Evolutionary conservation across 2,329 filamentous ascomycete species (phyloP).

Genomic region (Exophiala aquamarina): DNA sequence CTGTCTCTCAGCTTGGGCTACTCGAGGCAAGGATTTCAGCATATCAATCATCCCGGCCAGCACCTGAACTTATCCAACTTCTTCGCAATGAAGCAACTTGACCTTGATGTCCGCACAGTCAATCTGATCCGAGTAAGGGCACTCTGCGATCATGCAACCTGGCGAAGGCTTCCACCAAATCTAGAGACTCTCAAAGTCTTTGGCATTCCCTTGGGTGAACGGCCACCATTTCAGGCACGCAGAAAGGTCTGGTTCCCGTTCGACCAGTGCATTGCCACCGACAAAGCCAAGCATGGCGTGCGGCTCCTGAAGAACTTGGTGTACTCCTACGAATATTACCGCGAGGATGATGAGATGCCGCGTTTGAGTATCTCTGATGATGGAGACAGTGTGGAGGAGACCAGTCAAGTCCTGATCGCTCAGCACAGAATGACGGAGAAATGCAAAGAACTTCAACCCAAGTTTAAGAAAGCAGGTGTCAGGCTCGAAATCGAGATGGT

Average conservation of each 20-base stretch:
- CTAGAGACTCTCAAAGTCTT: constrained; percentile 27
- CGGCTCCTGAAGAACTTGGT: constrained; percentile 23
- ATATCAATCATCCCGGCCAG: constrained; percentile 21
- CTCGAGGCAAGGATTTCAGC: constrained; percentile 15
- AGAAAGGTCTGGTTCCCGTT: constrained; percentile 24
- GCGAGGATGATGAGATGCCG: constrained; percentile 18
- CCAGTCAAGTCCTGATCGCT: constrained; percentile 18
- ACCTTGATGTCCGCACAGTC: constrained; percentile 23
- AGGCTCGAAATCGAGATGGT: constrained; percentile 23
- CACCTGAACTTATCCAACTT: constrained; percentile 24
- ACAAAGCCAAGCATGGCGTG: constrained; percentile 26
- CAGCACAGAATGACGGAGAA: constrained; percentile 19
- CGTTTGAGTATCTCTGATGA: constrained; percentile 16
- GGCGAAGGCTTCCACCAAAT: constrained; percentile 25
- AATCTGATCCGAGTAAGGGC: constrained; percentile 21
- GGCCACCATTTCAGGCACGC: constrained; percentile 21
- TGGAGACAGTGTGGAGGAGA: constrained; percentile 16
- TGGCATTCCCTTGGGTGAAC: constrained; percentile 23
- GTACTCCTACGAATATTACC: constrained; percentile 27
- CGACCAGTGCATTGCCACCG: constrained; percentile 20
- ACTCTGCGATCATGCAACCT: constrained; percentile 24
- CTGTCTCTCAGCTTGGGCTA: constrained; percentile 26
- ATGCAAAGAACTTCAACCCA: constrained; percentile 21
- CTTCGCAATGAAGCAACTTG: constrained; percentile 22
- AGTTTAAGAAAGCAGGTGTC: constrained; percentile 18